A percentile compares a stretch with the other conserved stretches of the same genome.
Conservation (phyloP, 495 filamentous ascomycete species). For the Penicillium psychrofluorescens region DNA sequence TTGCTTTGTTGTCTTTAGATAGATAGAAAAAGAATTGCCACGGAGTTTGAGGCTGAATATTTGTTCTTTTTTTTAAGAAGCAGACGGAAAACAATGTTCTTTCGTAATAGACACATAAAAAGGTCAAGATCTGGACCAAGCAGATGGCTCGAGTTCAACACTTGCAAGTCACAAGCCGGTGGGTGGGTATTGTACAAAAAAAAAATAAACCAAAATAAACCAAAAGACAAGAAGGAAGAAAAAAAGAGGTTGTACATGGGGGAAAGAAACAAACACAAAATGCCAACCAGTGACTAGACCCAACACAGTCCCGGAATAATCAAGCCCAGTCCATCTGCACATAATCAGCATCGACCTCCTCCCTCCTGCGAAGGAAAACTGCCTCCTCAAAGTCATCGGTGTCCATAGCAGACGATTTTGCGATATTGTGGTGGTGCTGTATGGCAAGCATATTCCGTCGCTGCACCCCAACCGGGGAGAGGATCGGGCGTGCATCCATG, state of each 20-base stretch:
- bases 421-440: constrained; percentile 1
- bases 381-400: constrained; percentile 41
- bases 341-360: constrained; percentile 38
- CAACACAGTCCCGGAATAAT: neutral
- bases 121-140: too few species aligned
- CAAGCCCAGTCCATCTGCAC: constrained; percentile 18
- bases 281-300: constrained; percentile 4
- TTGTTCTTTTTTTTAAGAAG: too few species aligned
- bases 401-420: constrained; percentile 16
- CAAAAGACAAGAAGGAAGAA: too few species aligned
- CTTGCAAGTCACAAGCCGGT: too few species aligned
- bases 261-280: constrained; percentile 2
- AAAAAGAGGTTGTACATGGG: constrained; percentile 9
- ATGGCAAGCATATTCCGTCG: constrained; percentile 21
- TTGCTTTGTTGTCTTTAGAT: constrained; percentile 6
- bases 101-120: too few species aligned
- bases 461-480: constrained; percentile 28
- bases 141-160: too few species aligned
- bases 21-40: constrained; percentile 15
- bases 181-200: too few species aligned
- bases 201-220: too few species aligned
- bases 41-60: constrained; percentile 8
- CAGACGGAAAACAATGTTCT: too few species aligned
- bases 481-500: constrained; percentile 20
- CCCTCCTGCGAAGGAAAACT: constrained; percentile 30